phyloP scores from a whole-genome alignment of 257 asterid genomes.

The Scutellaria baicalensis region DNA sequence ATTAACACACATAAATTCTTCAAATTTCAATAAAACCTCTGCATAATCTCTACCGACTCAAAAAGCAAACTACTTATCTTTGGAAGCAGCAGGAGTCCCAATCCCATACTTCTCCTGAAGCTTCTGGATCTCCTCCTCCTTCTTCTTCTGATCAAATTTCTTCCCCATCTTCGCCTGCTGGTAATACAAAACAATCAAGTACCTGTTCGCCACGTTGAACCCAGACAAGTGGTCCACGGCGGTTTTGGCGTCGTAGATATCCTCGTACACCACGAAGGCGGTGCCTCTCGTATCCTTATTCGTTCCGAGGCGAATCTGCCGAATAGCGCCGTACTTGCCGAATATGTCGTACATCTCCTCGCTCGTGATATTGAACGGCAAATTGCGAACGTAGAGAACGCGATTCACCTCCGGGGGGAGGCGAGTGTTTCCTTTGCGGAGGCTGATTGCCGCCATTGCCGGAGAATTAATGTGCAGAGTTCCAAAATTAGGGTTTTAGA shows the following conservation, averaged over 20 bases:
- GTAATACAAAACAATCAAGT: constrained; percentile 76
- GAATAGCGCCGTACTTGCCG: constrained; percentile 85
- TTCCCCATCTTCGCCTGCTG: constrained; percentile 97
- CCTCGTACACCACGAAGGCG: constrained; percentile 92
- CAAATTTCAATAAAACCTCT: background rate
- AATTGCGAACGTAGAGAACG: constrained; percentile 71
- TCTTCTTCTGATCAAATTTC: constrained; percentile 87
- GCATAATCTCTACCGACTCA: background rate
- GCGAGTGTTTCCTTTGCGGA: constrained; percentile 79
- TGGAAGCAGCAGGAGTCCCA: constrained; percentile 36
- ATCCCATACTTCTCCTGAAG: constrained; percentile 88
- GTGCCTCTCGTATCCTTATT: constrained; percentile 94
- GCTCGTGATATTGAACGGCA: constrained; percentile 90
- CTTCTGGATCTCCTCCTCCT: constrained; percentile 81
- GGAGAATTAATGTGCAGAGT: background rate
- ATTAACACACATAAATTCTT: background rate
- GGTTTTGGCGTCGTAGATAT: constrained; percentile 89
- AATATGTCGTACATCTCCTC: constrained; percentile 98
- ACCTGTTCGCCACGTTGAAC: constrained; percentile 84
- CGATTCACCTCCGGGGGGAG: constrained; percentile 95
- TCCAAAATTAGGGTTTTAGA: constrained; percentile 9
- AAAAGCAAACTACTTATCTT: constrained; percentile 41
- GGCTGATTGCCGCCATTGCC: constrained; percentile 72
- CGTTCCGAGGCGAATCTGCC: constrained; percentile 85
- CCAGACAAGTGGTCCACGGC: constrained; percentile 92